Evolutionary conservation across 2,329 filamentous ascomycete genomes (phyloP), one percentile per base, ranked within the genome.

Genomic region (Xylariaceae sp.): DNA sequence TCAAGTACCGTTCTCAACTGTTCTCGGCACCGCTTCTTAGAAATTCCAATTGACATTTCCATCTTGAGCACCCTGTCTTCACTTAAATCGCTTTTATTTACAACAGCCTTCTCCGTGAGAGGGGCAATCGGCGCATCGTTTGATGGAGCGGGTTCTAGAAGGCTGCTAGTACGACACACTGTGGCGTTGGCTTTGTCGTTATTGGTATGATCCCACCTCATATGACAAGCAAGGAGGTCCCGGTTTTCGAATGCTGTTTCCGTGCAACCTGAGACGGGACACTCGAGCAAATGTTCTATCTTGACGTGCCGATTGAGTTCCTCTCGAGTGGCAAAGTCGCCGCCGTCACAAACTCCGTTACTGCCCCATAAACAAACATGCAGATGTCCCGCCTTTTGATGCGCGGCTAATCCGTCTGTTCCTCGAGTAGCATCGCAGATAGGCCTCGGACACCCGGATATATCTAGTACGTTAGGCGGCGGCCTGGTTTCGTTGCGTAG

Each of bases 281-380:
- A 80, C 23, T 75, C 64, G 24, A 79, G 69, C 9, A 79, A 68
- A 56, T 80, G 78, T 43, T 79, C 73, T 17, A 68, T 67, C 53
- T 79, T 77, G 34, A 80, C 75, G 55, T 80, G 78, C 67, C 76
- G 75, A 14, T 73, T 69, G 28, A 79, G 71, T 7, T 71, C 75
- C 29, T 73, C 71, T 12, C 68, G 69, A 1, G 74, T 73, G 2
- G 69, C 63, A 50, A 79, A 80, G 41, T 70, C 70, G 1, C 68
- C 60, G 6, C 71, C 69, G 1, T 65, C 56, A 36, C 78, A 80
- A 6, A 60, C 61, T 6, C 63, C 64, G 3, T 60, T 53, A 19
- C 68, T 66, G 2, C 69, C 69, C 78, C 77, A 80, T 48, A 73
- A 72, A 59, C 78, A 80, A 1, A 70, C 62, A 54, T 77, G 67